A percentile compares a stretch with the other conserved stretches of the same genome.
phyloP scores from a whole-genome alignment of 257 asterid species.

The Solanum chiquidenum region DNA sequence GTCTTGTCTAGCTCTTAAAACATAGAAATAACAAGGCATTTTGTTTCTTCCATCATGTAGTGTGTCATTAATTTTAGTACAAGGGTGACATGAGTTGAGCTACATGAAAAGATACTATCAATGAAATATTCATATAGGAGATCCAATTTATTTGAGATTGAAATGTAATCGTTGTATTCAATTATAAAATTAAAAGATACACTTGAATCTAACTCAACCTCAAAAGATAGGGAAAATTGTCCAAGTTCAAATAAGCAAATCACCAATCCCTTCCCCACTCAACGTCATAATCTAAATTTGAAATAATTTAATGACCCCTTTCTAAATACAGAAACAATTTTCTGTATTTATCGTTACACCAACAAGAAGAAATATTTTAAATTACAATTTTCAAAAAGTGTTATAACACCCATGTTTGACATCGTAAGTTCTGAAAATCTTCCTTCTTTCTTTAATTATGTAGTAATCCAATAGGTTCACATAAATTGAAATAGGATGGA shows the following conservation, averaged over 20 bases:
- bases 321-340: not conserved
- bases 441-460: not conserved
- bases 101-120: not conserved
- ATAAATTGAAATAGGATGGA: not conserved
- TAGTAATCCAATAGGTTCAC: not conserved
- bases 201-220: not conserved
- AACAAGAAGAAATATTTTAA: not conserved
- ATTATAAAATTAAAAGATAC: not conserved
- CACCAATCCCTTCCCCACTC: not conserved
- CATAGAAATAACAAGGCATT: not conserved
- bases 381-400: not conserved
- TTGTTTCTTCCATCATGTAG: not conserved
- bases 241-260: not conserved
- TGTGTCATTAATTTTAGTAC: not conserved
- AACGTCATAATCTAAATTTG: not conserved
- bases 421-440: not conserved
- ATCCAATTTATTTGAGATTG: not conserved
- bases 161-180: not conserved
- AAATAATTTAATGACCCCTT: not conserved
- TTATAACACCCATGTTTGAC: not conserved
- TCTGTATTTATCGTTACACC: not conserved
- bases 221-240: not conserved
- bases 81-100: not conserved
- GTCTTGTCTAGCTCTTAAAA: not conserved
- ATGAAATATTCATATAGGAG: not conserved